Base-by-base conservation (phyloP, 345 rosid species). In the Capsella bursapastoris region DNA sequence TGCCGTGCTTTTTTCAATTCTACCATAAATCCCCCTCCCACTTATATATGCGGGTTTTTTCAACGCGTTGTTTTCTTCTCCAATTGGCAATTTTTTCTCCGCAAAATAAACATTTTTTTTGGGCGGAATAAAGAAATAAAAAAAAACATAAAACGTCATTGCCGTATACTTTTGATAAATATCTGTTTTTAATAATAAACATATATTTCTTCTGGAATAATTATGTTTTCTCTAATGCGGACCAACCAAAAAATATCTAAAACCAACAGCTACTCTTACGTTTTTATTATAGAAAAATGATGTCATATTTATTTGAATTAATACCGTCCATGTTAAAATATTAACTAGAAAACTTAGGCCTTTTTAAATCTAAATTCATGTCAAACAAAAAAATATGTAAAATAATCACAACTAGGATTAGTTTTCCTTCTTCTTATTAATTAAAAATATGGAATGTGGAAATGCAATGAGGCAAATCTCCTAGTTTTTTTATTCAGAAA, bases 221-320 rank as follows among this genome's bases (percentile, higher is more conserved):
- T 48, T 66, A 0, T 22, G 25, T 22, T 22, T 22, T 22, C 0
- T 34, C 43, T 61, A 29, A 37, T 27, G 22, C 31, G 50, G 78
- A 1, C 71, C 71, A 37, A 57, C 51, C 2, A 28, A 74, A 74
- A 66, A 16, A 66, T 74, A 57, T 73, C 27, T 56, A 49, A 56
- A 7, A 47, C 13, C 22, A 35, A 55, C 66, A 65, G 9, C 51
- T 66, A 66, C 59, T n/a, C 57, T 66, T 59, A 6, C 38, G 22
- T 69, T 11, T 49, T 35, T 5, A 7, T 37, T 16, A 2, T 16
- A 3, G 9, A 16, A 37, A 37, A 34, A 7, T 34, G 7, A 29
- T 0, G 8, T 6, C 1, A 22, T 34, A 34, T 34, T 34, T 6
- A 6, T 34, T 29, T 1, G 0, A 34, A 34, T 6, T 34, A 34